These are phyloP conservation scores for Hirsutella rhossiliensis DNA, from an alignment of 2,329 filamentous ascomycete species.

Conservation along the genomic window DNA sequence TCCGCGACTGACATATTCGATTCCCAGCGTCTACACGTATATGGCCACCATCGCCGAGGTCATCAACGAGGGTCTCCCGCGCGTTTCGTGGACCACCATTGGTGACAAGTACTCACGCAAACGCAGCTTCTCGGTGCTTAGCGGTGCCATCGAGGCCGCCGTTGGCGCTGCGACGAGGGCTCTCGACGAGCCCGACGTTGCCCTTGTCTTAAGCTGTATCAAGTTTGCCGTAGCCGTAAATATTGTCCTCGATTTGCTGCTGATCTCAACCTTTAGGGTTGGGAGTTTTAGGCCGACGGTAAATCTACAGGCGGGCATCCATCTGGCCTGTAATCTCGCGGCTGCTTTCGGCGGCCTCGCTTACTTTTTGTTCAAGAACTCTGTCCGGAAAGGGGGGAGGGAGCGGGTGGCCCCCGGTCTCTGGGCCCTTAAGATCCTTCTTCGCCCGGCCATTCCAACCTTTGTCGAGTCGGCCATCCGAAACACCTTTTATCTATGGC, in stretches of 20 bases:
- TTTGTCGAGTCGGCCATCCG: constrained; percentile 54
- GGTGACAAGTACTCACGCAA: constrained; percentile 47
- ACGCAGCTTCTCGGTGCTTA: constrained; percentile 45
- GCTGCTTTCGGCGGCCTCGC: constrained; percentile 42
- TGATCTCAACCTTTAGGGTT: constrained; percentile 56
- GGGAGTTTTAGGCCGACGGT: constrained; percentile 39
- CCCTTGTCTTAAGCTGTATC: constrained; percentile 49
- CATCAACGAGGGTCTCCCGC: constrained; percentile 59
- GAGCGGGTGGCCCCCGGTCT: constrained; percentile 20
- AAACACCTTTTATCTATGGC: constrained; percentile 61
- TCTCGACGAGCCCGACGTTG: constrained; percentile 57
- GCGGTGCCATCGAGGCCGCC: constrained; percentile 49
- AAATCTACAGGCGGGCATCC: constrained; percentile 52
- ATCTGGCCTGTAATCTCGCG: constrained; percentile 46
- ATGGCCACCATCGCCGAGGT: constrained; percentile 56
- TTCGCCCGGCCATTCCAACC: constrained; percentile 44
- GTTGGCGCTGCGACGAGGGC: constrained; percentile 50
- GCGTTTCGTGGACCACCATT: constrained; percentile 57
- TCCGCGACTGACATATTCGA: not conserved
- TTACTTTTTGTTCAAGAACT: constrained; percentile 41
- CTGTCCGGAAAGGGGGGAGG: not conserved
- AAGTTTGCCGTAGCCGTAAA: constrained; percentile 52
- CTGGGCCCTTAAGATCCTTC: constrained; percentile 33
- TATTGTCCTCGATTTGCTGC: constrained; percentile 52
- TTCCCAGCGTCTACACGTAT: constrained; percentile 46